Evolutionary conservation across 176 grass and related monocot species (phyloP), one percentile per base, ranked within the genome.

Genomic region (Avena atlantica): DNA sequence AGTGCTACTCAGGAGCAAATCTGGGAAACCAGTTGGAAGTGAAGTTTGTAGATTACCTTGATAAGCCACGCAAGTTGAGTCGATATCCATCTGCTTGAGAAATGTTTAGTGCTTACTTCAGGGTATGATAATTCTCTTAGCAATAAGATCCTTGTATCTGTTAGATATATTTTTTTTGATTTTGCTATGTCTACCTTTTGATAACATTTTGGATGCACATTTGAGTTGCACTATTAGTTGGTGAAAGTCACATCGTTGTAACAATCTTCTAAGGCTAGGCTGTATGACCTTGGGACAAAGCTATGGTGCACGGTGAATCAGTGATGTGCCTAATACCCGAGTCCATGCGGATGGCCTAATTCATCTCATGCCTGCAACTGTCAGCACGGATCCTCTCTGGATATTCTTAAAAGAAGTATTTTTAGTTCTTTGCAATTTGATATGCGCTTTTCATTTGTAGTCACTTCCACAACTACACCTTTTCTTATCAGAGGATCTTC

Each of bases 211-310:
- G 40, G 40, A 6, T 42, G 40, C 40, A 42, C 40, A 42, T 42
- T 42, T 42, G 40, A 42, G 40, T 42, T 42, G 40, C 40, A 6
- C 40, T 42, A 42, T 42, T 42, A 42, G 40, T 42, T 42, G 40
- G 40, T 42, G 40, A 42, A 42, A 42, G 5, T 42, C 40, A 7
- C 40, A 42, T 8, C 40, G 6, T 42, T 42, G 40, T 42, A 42
- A 42, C 40, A 42, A 42, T 42, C 40, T 42, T 42, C 40, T 42
- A 42, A 42, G 40, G 40, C 40, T 42, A 42, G 40, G 40, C 36
- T 56, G 66, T 67, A 72, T 72, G 70, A 45, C 70, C 70, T 72
- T 72, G 37, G 70, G 61, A 50, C n/a, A 81, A 64, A 64, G 27
- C 11, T 81, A 11, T 80, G 77, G 56, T 9, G 40, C 21, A 70